A percentile compares a stretch with the other conserved stretches of the same genome.
Evolutionary conservation across 1,139 yeast species (phyloP).

Genomic region (Kluyveromyces sp.): DNA sequence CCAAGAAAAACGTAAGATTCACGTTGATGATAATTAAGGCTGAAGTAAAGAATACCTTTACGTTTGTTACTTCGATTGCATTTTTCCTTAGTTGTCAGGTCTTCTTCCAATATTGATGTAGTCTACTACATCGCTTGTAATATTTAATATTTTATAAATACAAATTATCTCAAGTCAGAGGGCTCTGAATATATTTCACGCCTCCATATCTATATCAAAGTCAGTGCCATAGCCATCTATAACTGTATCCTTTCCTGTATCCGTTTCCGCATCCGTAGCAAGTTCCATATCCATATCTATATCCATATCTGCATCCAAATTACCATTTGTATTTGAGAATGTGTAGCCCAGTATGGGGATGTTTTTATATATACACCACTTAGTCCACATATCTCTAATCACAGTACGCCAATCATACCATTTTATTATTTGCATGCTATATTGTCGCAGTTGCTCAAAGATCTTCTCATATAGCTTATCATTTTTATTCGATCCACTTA

Average conservation of each 20-base stretch:
- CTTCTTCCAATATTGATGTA: not conserved
- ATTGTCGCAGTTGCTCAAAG: slow-evolving; percentile 17
- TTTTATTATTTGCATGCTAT: slow-evolving; percentile 19
- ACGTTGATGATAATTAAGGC: slow-evolving; percentile 22
- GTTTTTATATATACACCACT: slow-evolving; percentile 16
- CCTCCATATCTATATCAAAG: no score
- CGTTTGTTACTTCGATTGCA: not conserved
- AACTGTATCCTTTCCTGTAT: slow-evolving; percentile 4
- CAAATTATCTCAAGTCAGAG: no score
- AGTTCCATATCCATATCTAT: slow-evolving; percentile 10
- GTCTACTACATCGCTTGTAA: slow-evolving; percentile 6
- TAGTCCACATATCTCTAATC: slow-evolving; percentile 19
- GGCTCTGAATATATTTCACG: no score
- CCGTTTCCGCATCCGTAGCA: not conserved
- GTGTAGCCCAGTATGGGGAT: no score
- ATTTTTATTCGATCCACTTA: slow-evolving; percentile 1
- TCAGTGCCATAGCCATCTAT: not conserved
- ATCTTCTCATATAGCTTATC: slow-evolving; percentile 13
- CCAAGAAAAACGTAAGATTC: slow-evolving; percentile 31
- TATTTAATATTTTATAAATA: slow-evolving; percentile 12
- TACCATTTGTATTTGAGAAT: no score
- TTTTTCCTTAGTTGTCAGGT: not conserved
- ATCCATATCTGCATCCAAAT: slow-evolving; percentile 11
- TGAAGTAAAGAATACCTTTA: not conserved
- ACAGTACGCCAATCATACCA: slow-evolving; percentile 21